Conservation (phyloP, 1,284 basidiomycete species). For the Rhodotorula sp. region DNA sequence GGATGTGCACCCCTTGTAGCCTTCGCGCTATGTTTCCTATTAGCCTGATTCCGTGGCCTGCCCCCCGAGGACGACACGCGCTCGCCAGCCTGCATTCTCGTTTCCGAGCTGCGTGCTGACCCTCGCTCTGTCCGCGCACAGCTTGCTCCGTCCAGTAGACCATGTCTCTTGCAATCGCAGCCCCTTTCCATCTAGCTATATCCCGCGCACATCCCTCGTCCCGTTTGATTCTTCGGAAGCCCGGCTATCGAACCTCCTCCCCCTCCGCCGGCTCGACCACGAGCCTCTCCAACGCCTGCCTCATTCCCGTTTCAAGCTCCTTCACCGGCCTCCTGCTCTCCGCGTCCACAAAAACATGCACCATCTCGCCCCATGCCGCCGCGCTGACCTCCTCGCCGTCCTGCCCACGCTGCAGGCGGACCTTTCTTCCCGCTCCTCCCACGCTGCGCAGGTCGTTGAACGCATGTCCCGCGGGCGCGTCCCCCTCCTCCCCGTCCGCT, state of each 20-base stretch:
- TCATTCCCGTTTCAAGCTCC: constrained; percentile 10
- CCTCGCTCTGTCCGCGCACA: neutral
- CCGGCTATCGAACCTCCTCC: neutral
- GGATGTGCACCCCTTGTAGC: neutral
- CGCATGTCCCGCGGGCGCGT: neutral
- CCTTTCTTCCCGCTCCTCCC: neutral
- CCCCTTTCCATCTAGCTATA: too few species aligned
- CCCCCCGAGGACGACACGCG: too few species aligned
- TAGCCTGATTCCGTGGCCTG: neutral
- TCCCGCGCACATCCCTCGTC: too few species aligned
- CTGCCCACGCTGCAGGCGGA: constrained; percentile 4
- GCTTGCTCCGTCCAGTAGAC: too few species aligned
- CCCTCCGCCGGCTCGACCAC: neutral
- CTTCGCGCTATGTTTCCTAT: neutral
- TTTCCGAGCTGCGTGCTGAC: too few species aligned
- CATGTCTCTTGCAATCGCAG: too few species aligned
- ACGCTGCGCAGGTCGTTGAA: neutral
- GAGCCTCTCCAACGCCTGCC: constrained; percentile 21
- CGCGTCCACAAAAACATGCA: constrained; percentile 42
- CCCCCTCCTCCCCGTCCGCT: neutral
- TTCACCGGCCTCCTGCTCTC: constrained; percentile 19
- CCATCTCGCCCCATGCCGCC: constrained; percentile 40
- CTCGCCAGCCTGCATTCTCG: too few species aligned
- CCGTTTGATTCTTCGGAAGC: neutral
- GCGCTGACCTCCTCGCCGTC: constrained; percentile 9